Evolutionary conservation across 192 early-diverging fungal genomes (phyloP).

Genomic region (Mortierella alpina): DNA sequence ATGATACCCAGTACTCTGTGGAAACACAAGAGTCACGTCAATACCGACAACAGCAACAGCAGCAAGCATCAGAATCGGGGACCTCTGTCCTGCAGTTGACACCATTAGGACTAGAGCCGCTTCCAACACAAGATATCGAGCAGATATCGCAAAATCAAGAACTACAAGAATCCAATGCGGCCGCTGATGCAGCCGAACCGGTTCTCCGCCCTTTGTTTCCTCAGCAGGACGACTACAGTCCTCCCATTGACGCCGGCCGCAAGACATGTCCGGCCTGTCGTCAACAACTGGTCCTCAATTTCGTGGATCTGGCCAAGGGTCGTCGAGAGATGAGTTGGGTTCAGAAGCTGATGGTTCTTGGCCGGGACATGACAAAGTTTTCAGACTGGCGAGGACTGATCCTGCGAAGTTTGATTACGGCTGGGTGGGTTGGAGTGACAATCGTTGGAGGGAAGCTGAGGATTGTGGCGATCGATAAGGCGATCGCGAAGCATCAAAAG

Average conservation of each 20-base stretch:
- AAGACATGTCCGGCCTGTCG: slow-evolving; percentile 50
- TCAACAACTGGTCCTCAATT: slow-evolving; percentile 43
- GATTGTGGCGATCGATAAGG: slow-evolving; percentile 49
- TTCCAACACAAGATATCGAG: not conserved
- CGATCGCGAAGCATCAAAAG: slow-evolving; percentile 37
- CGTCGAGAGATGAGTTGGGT: slow-evolving; percentile 38
- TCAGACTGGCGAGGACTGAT: slow-evolving; percentile 47
- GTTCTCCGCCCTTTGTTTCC: slow-evolving; percentile 40
- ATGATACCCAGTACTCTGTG: not conserved
- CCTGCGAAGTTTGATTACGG: slow-evolving; percentile 41
- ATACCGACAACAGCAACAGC: not conserved
- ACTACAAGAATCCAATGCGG: slow-evolving; percentile 1
- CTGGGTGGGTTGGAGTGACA: slow-evolving; percentile 47
- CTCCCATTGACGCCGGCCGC: slow-evolving; percentile 23
- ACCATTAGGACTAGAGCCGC: no score
- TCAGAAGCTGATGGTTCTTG: slow-evolving; percentile 29
- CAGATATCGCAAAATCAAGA: not conserved
- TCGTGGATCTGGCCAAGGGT: slow-evolving; percentile 42
- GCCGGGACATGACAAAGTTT: slow-evolving; percentile 46
- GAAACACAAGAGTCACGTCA: not conserved
- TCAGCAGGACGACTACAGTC: slow-evolving; percentile 23
- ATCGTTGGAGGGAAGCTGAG: slow-evolving; percentile 46
- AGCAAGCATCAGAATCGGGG: slow-evolving; percentile 1
- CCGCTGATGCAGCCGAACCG: slow-evolving; percentile 25
- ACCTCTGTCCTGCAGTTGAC: no score